Conservation (phyloP, 2,329 filamentous ascomycete genomes). For the Trichoderma aggressivum region DNA sequence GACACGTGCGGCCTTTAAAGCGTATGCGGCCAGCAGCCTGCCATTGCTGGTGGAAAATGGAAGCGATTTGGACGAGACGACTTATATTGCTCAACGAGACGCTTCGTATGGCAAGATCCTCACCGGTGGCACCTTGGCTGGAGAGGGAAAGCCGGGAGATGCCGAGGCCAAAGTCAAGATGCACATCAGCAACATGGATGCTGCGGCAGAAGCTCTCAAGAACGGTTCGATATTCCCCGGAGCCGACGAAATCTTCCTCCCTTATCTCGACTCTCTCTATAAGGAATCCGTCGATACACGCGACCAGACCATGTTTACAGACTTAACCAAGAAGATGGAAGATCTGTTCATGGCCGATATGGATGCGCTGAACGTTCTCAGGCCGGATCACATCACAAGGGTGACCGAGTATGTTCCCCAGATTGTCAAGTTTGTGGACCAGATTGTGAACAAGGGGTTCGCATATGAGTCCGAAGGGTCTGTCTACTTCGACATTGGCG, state of each 20-base stretch:
- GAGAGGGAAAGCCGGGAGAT: conserved; percentile 63
- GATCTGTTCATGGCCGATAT: conserved; percentile 86
- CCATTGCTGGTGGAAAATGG: conserved; percentile 47
- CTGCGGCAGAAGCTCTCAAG: conserved; percentile 48
- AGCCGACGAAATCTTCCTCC: conserved; percentile 67
- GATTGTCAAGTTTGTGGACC: conserved; percentile 81
- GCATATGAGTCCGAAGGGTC: conserved; percentile 80
- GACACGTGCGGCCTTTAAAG: conserved; percentile 51
- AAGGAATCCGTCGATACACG: conserved; percentile 59
- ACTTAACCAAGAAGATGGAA: conserved; percentile 82
- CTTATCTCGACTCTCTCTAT: conserved; percentile 73
- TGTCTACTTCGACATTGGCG: conserved; percentile 88
- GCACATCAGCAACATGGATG: conserved; percentile 67
- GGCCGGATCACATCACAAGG: conserved; percentile 76
- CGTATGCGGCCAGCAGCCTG: conserved; percentile 54
- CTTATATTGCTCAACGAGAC: conserved; percentile 50
- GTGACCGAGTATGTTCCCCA: conserved; percentile 92
- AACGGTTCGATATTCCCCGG: conserved; percentile 51
- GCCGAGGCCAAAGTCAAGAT: conserved; percentile 86
- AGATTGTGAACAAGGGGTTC: conserved; percentile 79
- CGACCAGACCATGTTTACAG: conserved; percentile 74
- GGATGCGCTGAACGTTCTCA: conserved; percentile 77
- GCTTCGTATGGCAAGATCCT: conserved; percentile 53
- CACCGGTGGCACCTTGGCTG: conserved; percentile 52
- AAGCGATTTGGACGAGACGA: conserved; percentile 44